Conservation (phyloP, 345 rosid species). For the Eucalyptus rudis region DNA sequence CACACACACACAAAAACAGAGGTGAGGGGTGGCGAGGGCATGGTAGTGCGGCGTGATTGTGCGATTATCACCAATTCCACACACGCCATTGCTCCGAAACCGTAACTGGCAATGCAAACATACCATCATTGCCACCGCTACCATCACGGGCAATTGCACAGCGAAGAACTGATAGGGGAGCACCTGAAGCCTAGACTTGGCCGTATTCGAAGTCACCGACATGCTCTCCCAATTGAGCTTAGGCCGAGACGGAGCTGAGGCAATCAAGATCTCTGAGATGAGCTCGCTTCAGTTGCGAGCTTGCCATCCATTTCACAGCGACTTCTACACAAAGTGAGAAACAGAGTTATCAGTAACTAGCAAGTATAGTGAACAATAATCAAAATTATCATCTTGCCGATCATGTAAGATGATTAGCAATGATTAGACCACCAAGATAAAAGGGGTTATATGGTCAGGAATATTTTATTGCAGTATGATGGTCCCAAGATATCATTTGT, state of each 20-base stretch:
- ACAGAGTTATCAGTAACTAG: not conserved
- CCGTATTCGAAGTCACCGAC: not conserved
- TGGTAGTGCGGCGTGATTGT: not conserved
- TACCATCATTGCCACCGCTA: not conserved
- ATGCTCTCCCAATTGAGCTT: not conserved
- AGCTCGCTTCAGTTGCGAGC: not conserved
- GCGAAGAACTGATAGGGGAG: not conserved
- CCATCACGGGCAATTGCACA: not conserved
- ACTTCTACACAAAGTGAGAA: not conserved
- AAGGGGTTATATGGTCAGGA: not conserved
- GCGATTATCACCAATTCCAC: not conserved
- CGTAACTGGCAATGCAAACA: not conserved
- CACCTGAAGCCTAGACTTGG: not conserved
- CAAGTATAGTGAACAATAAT: not conserved
- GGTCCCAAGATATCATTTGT: not conserved
- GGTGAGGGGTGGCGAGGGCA: not conserved
- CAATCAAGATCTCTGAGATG: not conserved
- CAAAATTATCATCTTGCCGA: not conserved
- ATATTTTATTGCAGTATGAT: too few species aligned
- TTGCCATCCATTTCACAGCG: not conserved
- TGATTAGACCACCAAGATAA: not conserved
- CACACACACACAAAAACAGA: fast-evolving
- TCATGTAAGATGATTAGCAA: not conserved
- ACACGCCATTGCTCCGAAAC: not conserved
- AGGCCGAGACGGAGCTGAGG: not conserved